These are phyloP conservation scores for Akebia trifoliata DNA, from an alignment of 164 flowering plant species.

Conservation along the genomic window DNA sequence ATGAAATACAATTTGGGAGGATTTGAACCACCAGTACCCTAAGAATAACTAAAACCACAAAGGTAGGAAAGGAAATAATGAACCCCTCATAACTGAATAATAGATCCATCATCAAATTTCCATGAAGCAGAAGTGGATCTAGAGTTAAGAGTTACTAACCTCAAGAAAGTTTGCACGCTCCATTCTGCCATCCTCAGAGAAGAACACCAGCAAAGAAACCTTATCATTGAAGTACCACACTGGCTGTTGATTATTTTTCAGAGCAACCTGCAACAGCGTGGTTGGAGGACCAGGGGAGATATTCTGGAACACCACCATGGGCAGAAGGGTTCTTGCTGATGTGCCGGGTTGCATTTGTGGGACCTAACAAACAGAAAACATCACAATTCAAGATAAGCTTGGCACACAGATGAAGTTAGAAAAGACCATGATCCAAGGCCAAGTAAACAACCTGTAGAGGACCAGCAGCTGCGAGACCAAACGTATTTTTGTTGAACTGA, in stretches of 20 bases:
- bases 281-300: slow-evolving; percentile 79
- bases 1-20: neutral
- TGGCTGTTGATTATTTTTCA: slow-evolving; percentile 96
- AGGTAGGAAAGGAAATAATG: neutral
- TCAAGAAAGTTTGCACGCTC: slow-evolving; percentile 85
- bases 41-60: too few species aligned
- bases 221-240: slow-evolving; percentile 96
- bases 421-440: neutral
- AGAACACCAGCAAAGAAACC: slow-evolving; percentile 50
- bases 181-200: slow-evolving; percentile 93
- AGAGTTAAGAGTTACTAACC: slow-evolving; percentile 52
- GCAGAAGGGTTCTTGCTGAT: slow-evolving; percentile 71
- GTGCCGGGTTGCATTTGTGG: slow-evolving; percentile 84
- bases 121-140: neutral
- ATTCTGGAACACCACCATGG: slow-evolving; percentile 85
- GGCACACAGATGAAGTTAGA: neutral
- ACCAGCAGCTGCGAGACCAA: slow-evolving; percentile 93
- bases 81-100: too few species aligned
- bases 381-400: neutral
- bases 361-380: slow-evolving; percentile 40
- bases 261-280: slow-evolving; percentile 87
- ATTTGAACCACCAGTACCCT: too few species aligned
- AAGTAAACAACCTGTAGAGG: slow-evolving; percentile 65
- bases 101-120: too few species aligned
- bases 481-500: slow-evolving; percentile 94